These are phyloP conservation scores for Limonium bicolor DNA, from an alignment of 148 eudicot genomes.

Conservation along the genomic window DNA sequence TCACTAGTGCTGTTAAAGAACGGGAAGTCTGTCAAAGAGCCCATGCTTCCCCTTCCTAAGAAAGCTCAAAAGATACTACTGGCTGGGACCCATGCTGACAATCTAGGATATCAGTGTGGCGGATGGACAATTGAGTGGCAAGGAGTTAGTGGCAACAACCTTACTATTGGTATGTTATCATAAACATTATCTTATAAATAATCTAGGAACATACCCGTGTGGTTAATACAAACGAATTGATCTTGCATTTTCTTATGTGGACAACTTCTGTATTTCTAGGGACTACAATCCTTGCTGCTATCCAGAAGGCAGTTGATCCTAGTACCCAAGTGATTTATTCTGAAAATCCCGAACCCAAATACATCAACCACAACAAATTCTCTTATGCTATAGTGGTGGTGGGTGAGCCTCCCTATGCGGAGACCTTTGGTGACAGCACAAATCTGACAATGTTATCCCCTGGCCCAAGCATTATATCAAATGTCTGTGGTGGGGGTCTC, in stretches of 20 bases:
- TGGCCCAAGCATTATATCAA: slow-evolving; percentile 23
- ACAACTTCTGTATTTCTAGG: slow-evolving; percentile 16
- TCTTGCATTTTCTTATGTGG: background rate
- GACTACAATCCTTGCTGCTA: slow-evolving; percentile 58
- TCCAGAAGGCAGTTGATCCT: slow-evolving; percentile 49
- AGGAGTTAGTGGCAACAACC: slow-evolving; percentile 31
- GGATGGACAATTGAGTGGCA: slow-evolving; percentile 40
- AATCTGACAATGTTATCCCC: slow-evolving; percentile 24
- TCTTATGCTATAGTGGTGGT: slow-evolving; percentile 38
- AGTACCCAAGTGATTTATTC: slow-evolving; percentile 42
- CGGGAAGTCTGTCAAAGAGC: slow-evolving; percentile 10
- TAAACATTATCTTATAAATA: too few species aligned
- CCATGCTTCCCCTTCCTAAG: slow-evolving; percentile 36
- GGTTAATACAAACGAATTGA: too few species aligned
- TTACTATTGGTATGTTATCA: slow-evolving; percentile 18
- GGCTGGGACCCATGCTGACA: slow-evolving; percentile 33
- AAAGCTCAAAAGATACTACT: slow-evolving; percentile 26
- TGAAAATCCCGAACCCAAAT: slow-evolving; percentile 28
- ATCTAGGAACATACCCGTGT: too few species aligned
- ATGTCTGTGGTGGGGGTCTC: slow-evolving; percentile 26
- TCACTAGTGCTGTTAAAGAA: slow-evolving; percentile 30
- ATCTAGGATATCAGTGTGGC: slow-evolving; percentile 36
- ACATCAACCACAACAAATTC: slow-evolving; percentile 23
- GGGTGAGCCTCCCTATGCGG: slow-evolving; percentile 40
- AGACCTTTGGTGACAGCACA: slow-evolving; percentile 35